These are phyloP conservation scores for Arthrobotrys megalospora DNA, from an alignment of 2,329 filamentous ascomycete genomes.

Conservation along the genomic window DNA sequence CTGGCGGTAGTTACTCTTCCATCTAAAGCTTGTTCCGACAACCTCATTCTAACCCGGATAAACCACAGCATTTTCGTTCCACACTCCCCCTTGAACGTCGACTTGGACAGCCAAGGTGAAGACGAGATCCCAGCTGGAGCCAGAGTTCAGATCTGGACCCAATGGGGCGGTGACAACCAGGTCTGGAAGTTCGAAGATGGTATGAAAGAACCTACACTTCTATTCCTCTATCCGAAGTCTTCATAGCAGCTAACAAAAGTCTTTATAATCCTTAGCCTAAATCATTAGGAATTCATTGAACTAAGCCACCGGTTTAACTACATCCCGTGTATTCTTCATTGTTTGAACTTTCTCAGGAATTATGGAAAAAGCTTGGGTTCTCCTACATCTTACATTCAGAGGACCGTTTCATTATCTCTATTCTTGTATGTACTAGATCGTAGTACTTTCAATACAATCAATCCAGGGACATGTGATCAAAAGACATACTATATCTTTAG, in stretches of 20 bases:
- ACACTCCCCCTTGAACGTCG: conserved; percentile 14
- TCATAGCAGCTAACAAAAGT: neutral
- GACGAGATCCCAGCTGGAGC: conserved; percentile 24
- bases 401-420: neutral
- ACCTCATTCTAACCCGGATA: neutral
- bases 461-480: conserved; percentile 3
- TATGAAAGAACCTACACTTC: neutral
- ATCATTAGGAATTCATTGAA: neutral
- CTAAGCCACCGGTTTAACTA: neutral
- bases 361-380: neutral
- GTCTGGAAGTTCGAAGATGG: conserved; percentile 22
- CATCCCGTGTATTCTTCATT: neutral
- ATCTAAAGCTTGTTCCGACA: neutral
- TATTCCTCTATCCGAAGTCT: neutral
- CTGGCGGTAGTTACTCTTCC: conserved; percentile 8
- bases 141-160: conserved; percentile 14
- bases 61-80: conserved; percentile 13
- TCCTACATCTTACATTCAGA: neutral
- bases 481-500: neutral
- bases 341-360: conserved; percentile 3
- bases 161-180: conserved; percentile 23
- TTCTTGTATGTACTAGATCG: neutral
- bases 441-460: conserved; percentile 21
- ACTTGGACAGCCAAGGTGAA: conserved; percentile 30
- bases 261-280: conserved; percentile 2